phyloP scores from a whole-genome alignment of 805 yeast genomes.

The Jamesozyma hellenica region DNA sequence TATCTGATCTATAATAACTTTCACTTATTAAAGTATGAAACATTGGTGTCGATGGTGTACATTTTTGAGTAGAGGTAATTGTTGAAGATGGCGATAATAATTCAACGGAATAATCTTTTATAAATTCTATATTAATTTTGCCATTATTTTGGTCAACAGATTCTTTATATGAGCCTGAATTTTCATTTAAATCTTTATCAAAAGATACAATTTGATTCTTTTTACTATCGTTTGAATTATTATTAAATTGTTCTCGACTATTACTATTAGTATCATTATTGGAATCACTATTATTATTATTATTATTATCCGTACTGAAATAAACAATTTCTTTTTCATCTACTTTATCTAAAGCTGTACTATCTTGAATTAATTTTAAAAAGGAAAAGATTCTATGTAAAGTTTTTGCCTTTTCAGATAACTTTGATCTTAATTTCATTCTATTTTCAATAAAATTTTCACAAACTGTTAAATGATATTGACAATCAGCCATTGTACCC shows the following conservation, averaged over 20 bases:
- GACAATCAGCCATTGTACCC: slow-evolving; percentile 85
- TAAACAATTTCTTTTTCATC: slow-evolving; percentile 10
- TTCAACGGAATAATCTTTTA: slow-evolving; percentile 4
- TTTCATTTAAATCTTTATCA: slow-evolving; percentile 32
- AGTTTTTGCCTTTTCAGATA: slow-evolving; percentile 67
- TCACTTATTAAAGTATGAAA: slow-evolving; percentile 36
- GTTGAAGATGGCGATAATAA: background rate
- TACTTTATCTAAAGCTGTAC: slow-evolving; percentile 38
- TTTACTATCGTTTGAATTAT: background rate
- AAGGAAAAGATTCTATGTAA: slow-evolving; percentile 73
- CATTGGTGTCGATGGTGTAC: slow-evolving; percentile 22
- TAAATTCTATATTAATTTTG: slow-evolving; percentile 37
- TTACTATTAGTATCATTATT: background rate
- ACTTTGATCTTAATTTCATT: slow-evolving; percentile 51
- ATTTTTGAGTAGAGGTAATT: too few species aligned
- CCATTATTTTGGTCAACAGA: slow-evolving; percentile 38
- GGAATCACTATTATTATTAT: background rate
- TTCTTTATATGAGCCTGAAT: slow-evolving; percentile 28
- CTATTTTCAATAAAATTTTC: slow-evolving; percentile 64
- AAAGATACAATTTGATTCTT: background rate
- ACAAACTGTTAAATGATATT: slow-evolving; percentile 63
- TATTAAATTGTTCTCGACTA: too few species aligned
- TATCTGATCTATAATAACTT: slow-evolving; percentile 27
- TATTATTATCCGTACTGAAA: background rate
- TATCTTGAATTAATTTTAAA: slow-evolving; percentile 64